phyloP scores from a whole-genome alignment of 2,329 filamentous ascomycete species.

The Leptoxyphium fumago region DNA sequence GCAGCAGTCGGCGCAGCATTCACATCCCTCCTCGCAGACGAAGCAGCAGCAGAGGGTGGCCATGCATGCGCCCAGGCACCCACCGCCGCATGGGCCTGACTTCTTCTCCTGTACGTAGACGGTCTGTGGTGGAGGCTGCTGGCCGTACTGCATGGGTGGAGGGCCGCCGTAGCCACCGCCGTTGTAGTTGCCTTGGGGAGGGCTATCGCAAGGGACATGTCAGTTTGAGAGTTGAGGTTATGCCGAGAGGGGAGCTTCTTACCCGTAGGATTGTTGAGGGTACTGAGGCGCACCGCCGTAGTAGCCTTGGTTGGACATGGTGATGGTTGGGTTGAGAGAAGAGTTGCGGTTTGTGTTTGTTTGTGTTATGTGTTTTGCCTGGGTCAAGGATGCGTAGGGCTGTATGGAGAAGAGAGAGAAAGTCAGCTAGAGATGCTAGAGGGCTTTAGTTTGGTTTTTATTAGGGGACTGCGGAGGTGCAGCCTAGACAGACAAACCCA shows the following conservation, averaged over 20 bases:
- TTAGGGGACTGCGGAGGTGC: no score
- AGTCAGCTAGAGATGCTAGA: background rate
- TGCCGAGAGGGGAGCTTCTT: slow-evolving; percentile 8
- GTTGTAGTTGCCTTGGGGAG: slow-evolving; percentile 12
- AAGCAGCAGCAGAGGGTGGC: slow-evolving; percentile 48
- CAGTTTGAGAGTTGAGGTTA: slow-evolving; percentile 18
- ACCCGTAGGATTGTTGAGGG: slow-evolving; percentile 22
- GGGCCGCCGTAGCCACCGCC: slow-evolving; percentile 9
- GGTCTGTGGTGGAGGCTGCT: slow-evolving; percentile 31
- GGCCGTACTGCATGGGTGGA: slow-evolving; percentile 31
- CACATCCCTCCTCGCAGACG: slow-evolving; percentile 48
- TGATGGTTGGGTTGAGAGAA: slow-evolving; percentile 1
- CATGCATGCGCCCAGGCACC: slow-evolving; percentile 39
- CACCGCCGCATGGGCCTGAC: slow-evolving; percentile 28
- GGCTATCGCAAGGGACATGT: slow-evolving; percentile 19
- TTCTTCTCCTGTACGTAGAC: slow-evolving; percentile 20
- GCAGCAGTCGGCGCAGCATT: slow-evolving; percentile 49
- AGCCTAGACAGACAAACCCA: no score
- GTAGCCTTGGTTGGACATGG: slow-evolving; percentile 30
- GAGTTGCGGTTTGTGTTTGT: background rate
- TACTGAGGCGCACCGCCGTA: slow-evolving; percentile 21
- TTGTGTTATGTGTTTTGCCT: background rate
- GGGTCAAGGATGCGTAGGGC: background rate
- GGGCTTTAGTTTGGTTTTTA: no score
- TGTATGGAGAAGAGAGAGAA: background rate